A percentile compares a stretch with the other conserved stretches of the same genome.
These are phyloP conservation scores for Aureobasidium sp. DNA, from an alignment of 2,329 filamentous ascomycete genomes.

Conservation along the genomic window DNA sequence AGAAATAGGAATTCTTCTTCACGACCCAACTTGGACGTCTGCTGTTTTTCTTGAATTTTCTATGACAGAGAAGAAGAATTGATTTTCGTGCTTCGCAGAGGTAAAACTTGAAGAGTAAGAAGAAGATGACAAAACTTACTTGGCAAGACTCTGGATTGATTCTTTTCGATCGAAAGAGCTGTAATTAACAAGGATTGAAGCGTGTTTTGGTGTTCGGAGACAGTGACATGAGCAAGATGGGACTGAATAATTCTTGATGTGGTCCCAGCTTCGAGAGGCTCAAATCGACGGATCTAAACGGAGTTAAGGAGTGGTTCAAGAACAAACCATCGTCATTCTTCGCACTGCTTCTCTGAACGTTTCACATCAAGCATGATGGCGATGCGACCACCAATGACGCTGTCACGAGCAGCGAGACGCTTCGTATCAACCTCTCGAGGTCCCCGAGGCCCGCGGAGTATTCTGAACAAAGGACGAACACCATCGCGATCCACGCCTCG, in stretches of 20 bases:
- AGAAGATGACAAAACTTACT: no score
- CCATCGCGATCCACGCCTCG: slow-evolving; percentile 5
- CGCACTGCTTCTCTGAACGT: background rate
- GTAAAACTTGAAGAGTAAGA: no score
- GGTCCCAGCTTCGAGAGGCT: background rate
- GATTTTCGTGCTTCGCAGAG: no score
- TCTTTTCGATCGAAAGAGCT: background rate
- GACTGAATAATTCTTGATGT: slow-evolving; percentile 13
- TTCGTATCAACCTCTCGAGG: slow-evolving; percentile 14
- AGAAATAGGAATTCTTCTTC: no score
- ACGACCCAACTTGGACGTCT: no score
- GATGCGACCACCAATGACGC: slow-evolving; percentile 19
- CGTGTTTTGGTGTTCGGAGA: background rate
- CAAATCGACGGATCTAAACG: background rate
- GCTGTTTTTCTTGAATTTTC: no score
- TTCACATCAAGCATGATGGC: background rate
- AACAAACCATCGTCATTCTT: slow-evolving; percentile 10
- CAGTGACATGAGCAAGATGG: background rate
- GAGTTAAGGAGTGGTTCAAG: slow-evolving; percentile 1
- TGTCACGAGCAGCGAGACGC: slow-evolving; percentile 16
- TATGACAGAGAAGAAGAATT: no score
- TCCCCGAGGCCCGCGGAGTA: slow-evolving; percentile 23
- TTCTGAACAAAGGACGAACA: slow-evolving; percentile 11
- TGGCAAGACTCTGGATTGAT: background rate
- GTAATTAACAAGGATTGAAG: no score